Conservation (phyloP, 495 filamentous ascomycete genomes). For the Talaromyces borbonicus region DNA sequence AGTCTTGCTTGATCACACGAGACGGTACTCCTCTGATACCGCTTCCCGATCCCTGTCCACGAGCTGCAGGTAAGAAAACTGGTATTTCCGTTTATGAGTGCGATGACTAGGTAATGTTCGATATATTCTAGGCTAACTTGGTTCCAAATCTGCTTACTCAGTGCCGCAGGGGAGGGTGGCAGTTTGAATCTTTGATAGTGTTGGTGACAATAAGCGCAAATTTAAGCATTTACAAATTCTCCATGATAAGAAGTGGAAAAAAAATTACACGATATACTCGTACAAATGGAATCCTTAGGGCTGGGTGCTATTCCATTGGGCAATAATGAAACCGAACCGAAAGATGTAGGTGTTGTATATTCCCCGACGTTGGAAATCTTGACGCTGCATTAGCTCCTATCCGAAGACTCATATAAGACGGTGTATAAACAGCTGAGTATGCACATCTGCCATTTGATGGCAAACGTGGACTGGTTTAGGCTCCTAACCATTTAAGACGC, state of each 20-base stretch:
- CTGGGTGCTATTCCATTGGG: not conserved
- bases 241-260: not conserved
- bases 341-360: not conserved
- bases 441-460: not conserved
- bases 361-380: not conserved
- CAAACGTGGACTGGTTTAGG: not conserved
- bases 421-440: not conserved
- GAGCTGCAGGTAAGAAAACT: not conserved
- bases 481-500: not conserved
- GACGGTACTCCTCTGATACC: not conserved
- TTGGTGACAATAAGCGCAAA: not conserved
- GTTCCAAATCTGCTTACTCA: not conserved
- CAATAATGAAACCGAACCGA: not conserved
- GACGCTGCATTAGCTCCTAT: not conserved
- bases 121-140: not conserved
- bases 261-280: not conserved
- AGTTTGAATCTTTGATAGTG: not conserved
- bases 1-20: not conserved
- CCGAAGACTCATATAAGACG: not conserved
- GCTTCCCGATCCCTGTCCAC: not conserved
- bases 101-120: not conserved
- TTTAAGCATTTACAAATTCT: not conserved
- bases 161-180: not conserved
- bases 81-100: not conserved
- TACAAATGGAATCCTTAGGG: not conserved